Base-by-base conservation (phyloP, 129 eudicot genomes). In the Chrysanthemum seticuspe region DNA sequence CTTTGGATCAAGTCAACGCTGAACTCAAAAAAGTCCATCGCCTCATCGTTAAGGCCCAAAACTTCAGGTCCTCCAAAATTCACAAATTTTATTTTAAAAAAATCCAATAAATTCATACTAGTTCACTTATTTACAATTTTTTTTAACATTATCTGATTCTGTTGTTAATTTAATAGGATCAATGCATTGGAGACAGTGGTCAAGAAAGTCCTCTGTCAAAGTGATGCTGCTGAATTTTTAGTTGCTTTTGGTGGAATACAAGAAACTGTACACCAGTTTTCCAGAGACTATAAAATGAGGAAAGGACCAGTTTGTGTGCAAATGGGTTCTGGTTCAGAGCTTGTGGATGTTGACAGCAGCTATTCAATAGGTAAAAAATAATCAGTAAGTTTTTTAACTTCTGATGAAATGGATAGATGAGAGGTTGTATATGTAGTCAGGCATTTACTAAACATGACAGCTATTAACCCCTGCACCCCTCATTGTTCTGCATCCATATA, bases 171-270 rank as follows among this genome's bases (percentile, higher is more conserved):
- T 27, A 65, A 77, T 75, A 93, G 98, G 93, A 75, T 67, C 76
- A 88, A 83, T 78, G 97, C 87, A 79, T 74, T 94, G 75, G 94
- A 94, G 79, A 74, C 92, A 81, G 90, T 81, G 45, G 84, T 88
- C 76, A 81, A 86, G 82, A 94, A 88, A 73, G 87, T 94, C 74
- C 70, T 94, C 70, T 78, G 84, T 63, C 87, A 81, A 31, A 80
- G 80, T 18, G 99, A 90, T 81, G 97, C 97, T 0, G 99, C 84
- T 5, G 96, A 90, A 75, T 94, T 94, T 61, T 72, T 94, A 11
- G 89, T 94, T 13, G 84, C 87, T 13, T 94, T 88, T 71, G 75
- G 87, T 13, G 91, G 85, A 52, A 83, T 94, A 53, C 99, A 94
- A 78, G 97, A 94, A 34, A 71, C 76, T 2, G 83, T 94, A 18